Evolutionary conservation across 495 filamentous ascomycete genomes (phyloP), one percentile per base, ranked within the genome.

Genomic region (Letharia columbiana): DNA sequence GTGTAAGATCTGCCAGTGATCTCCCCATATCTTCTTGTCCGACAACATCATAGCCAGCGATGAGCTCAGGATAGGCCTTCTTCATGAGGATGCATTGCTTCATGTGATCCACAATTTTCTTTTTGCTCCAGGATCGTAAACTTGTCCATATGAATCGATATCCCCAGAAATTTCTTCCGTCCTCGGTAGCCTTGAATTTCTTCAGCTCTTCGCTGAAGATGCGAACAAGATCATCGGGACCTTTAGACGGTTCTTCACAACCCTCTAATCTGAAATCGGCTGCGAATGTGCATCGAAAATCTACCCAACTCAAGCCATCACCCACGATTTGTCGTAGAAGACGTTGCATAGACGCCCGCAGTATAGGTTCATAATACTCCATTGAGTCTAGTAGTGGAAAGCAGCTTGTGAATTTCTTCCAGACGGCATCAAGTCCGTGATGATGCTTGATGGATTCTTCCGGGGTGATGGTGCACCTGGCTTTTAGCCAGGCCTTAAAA

Each of bases 331-430:
- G 78, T 18, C 77, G 76, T 68, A 94, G 82, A 68, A 96, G 76
- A 4, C 83, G 80, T 18, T 79, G 81, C 67, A 96, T 75, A 70
- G 89, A 93, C 37, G 78, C 78, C 35, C 91, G 86, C 77, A 91
- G 92, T 63, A 98, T 91, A 0, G 94, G 92, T 74, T 98, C 94
- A 75, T 97, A 96, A 76, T 84, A 89, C 23, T 96, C 75, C 37
- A 97, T 82, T 9, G 85, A 87, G 37, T 83, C 81, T 40, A 96
- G 78, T 3, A 91, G 80, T 0, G 77, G 76, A 74, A 96, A 94
- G 58, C 84, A 86, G 41, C 80, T 81, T 15, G 74, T 78, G 74
- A 96, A 96, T 73, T 91, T 90, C 20, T 78, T 72, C 90, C 91
- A 96, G 62, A 95, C 86, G 23, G 84, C 86, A 70, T 90, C 85